These are phyloP conservation scores for Eimeria acervulina DNA, from an alignment of 169 alveolate species.

Conservation along the genomic window DNA sequence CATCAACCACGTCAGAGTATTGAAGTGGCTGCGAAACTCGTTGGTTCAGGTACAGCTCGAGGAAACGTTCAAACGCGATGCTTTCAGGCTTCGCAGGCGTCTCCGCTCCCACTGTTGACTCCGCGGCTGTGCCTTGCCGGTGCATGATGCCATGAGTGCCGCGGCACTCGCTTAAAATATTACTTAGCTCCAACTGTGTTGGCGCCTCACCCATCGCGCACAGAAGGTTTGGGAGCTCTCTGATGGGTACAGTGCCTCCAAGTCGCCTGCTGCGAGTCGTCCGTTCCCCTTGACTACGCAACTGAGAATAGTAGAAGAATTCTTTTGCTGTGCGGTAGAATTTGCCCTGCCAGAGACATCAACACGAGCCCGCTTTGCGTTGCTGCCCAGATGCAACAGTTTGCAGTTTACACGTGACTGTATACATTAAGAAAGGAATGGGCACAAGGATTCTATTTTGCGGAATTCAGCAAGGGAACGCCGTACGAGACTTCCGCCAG, in stretches of 20 bases:
- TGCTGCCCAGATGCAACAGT: not conserved
- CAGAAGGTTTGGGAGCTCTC: conserved; percentile 94
- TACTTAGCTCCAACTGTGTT: conserved; percentile 93
- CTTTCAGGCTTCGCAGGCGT: conserved; percentile 88
- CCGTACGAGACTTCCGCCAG: conserved; percentile 16
- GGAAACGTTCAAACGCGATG: conserved; percentile 86
- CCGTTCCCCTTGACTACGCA: conserved; percentile 95
- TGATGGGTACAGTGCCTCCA: conserved; percentile 92
- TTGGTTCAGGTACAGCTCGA: conserved; percentile 83
- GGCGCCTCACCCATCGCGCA: conserved; percentile 96
- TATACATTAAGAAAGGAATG: not conserved
- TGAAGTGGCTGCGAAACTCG: conserved; percentile 55
- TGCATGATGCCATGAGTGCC: not conserved
- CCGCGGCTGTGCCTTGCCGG: conserved; percentile 81
- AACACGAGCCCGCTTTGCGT: not conserved
- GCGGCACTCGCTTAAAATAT: conserved; percentile 90
- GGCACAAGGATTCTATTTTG: not conserved
- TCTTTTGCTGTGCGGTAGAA: conserved; percentile 93
- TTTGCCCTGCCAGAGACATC: conserved; percentile 82
- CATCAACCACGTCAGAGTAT: conserved; percentile 68
- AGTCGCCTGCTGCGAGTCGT: conserved; percentile 94
- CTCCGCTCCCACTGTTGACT: conserved; percentile 87
- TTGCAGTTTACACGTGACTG: not conserved
- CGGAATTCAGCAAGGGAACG: not conserved
- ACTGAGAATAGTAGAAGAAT: conserved; percentile 95